A percentile compares a stretch with the other conserved stretches of the same genome.
These are phyloP conservation scores for Mentha longifolia DNA, from an alignment of 257 asterid genomes.

Conservation along the genomic window DNA sequence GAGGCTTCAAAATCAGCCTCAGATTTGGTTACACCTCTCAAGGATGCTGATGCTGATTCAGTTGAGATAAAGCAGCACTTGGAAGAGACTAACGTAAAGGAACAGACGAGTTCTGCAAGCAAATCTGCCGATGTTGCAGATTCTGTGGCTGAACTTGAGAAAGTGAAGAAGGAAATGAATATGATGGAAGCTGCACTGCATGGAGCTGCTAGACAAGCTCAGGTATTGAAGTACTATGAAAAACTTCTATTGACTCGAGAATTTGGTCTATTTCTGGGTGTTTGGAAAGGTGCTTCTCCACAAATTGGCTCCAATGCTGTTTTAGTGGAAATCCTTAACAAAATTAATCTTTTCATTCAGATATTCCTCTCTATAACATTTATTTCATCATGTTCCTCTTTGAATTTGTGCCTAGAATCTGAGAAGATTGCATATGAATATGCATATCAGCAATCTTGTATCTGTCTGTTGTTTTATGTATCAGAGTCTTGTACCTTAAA, in stretches of 20 bases:
- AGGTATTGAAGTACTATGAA: slow-evolving; percentile 50
- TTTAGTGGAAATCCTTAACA: slow-evolving; percentile 21
- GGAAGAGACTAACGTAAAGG: slow-evolving; percentile 46
- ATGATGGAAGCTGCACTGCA: slow-evolving; percentile 94
- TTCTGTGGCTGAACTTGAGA: slow-evolving; percentile 67
- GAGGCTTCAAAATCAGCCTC: slow-evolving; percentile 47
- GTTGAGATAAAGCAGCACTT: slow-evolving; percentile 43
- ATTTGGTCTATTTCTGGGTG: slow-evolving; percentile 16
- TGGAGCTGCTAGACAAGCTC: slow-evolving; percentile 99
- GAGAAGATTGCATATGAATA: slow-evolving; percentile 3
- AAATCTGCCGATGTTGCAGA: slow-evolving; percentile 46
- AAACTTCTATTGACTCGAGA: slow-evolving; percentile 16
- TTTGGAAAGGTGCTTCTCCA: slow-evolving; percentile 18
- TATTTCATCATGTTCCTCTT: slow-evolving; percentile 19
- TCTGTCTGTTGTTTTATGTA: slow-evolving; percentile 10
- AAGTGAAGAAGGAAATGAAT: slow-evolving; percentile 83
- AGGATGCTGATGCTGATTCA: slow-evolving; percentile 44
- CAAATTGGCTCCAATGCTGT: background rate
- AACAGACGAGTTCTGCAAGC: slow-evolving; percentile 46
- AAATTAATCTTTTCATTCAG: slow-evolving; percentile 1
- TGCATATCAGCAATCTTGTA: slow-evolving; percentile 2
- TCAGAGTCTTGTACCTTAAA: slow-evolving; percentile 19
- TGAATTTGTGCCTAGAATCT: slow-evolving; percentile 18
- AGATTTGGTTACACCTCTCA: slow-evolving; percentile 44
- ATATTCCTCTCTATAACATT: background rate